Evolutionary conservation across 805 yeast genomes (phyloP).

Genomic region (Saccharomycopsis oosterbeekiorum): DNA sequence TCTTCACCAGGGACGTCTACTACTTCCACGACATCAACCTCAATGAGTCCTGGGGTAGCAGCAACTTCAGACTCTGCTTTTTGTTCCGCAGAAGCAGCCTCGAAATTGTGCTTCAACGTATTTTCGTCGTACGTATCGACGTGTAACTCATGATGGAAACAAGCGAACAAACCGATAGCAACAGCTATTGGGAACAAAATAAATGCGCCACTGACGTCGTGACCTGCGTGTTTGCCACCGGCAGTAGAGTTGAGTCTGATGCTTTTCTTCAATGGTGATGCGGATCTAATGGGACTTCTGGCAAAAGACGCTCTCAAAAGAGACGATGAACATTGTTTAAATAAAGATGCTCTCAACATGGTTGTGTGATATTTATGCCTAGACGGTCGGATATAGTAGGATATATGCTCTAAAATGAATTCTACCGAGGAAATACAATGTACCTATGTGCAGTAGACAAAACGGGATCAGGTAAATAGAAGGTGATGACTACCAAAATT

Average conservation of each 20-base stretch:
- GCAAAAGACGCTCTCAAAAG: background rate
- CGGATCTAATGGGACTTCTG: background rate
- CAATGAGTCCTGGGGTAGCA: background rate
- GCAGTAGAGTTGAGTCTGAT: background rate
- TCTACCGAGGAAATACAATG: background rate
- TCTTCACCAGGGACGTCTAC: conserved; percentile 29
- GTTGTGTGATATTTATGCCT: background rate
- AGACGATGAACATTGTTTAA: background rate
- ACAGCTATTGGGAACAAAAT: conserved; percentile 9
- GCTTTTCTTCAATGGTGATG: background rate
- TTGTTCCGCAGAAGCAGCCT: conserved; percentile 3
- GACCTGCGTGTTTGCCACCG: background rate
- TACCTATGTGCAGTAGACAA: no score
- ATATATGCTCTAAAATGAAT: background rate
- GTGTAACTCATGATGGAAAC: conserved; percentile 6
- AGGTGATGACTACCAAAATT: no score
- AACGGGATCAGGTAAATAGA: no score
- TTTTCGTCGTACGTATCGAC: background rate
- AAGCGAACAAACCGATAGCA: conserved; percentile 2
- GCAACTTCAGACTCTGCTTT: background rate
- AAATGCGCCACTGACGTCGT: background rate
- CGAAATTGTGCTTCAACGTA: background rate
- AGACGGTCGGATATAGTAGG: background rate
- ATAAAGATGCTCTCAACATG: background rate
- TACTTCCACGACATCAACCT: background rate